These are phyloP conservation scores for Penicillium paradoxum DNA, from an alignment of 495 filamentous ascomycete genomes.

Conservation along the genomic window DNA sequence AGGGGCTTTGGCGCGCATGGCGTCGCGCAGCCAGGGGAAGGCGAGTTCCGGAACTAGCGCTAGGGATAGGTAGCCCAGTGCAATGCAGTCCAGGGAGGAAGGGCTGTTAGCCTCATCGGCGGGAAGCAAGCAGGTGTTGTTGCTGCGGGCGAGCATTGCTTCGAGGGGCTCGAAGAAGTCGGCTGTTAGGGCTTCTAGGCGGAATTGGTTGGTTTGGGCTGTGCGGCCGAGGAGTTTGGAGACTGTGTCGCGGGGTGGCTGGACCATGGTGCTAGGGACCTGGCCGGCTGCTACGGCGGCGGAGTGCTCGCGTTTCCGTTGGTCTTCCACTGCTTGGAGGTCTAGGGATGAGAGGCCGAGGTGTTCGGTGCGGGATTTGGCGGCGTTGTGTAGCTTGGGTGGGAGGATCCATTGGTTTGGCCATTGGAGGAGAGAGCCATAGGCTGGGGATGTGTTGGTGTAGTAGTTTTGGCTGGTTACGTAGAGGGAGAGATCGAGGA, in stretches of 20 bases:
- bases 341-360: conserved; percentile 66
- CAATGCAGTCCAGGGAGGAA: conserved; percentile 72
- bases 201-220: conserved; percentile 51
- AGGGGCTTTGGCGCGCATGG: conserved; percentile 53
- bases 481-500: conserved; percentile 80
- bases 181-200: conserved; percentile 61
- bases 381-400: conserved; percentile 58
- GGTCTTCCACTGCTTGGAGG: conserved; percentile 49
- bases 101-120: conserved; percentile 29
- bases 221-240: conserved; percentile 36
- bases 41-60: conserved; percentile 67
- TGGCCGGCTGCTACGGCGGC: conserved; percentile 38
- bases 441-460: conserved; percentile 65
- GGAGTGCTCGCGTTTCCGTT: conserved; percentile 40
- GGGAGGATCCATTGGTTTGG: conserved; percentile 78
- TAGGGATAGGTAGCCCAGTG: conserved; percentile 70
- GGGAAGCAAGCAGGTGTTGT: conserved; percentile 48
- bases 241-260: conserved; percentile 37
- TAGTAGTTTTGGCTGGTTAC: conserved; percentile 82
- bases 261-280: conserved; percentile 41
- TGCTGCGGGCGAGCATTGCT: conserved; percentile 51
- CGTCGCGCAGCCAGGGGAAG: conserved; percentile 63
- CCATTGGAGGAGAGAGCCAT: conserved; percentile 70
- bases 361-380: conserved; percentile 64
- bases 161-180: conserved; percentile 66